These are phyloP conservation scores for Alloteropsis angusta DNA, from an alignment of 202 grass and related monocot genomes.

Conservation along the genomic window DNA sequence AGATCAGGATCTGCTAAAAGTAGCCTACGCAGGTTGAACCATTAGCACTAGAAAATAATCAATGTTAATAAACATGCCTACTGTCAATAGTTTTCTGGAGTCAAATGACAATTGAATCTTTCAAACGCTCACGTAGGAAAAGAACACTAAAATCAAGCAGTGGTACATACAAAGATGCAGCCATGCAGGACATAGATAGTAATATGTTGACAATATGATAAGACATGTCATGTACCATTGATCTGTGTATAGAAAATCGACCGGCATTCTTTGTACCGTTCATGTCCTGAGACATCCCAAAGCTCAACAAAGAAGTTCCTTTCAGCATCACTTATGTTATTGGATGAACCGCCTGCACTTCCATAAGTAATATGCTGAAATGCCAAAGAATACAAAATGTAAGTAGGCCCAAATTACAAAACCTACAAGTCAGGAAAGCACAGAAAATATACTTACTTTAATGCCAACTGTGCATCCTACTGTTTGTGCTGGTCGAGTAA, in stretches of 20 bases:
- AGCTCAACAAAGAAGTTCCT: conserved; percentile 92
- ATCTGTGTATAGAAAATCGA: conserved; percentile 88
- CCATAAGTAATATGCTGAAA: conserved; percentile 82
- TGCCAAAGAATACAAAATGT: conserved; percentile 27
- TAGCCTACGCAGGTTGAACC: not conserved
- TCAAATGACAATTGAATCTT: not conserved
- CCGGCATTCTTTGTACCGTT: conserved; percentile 76
- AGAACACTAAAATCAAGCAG: not conserved
- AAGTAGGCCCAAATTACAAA: conserved; percentile 26
- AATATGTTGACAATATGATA: not conserved
- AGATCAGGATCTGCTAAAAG: not conserved
- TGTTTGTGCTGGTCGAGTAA: conserved; percentile 66
- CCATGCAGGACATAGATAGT: not conserved
- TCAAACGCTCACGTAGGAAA: not conserved
- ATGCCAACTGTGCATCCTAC: conserved; percentile 62
- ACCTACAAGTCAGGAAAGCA: not conserved
- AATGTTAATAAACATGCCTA: not conserved
- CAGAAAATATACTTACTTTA: conserved; percentile 42
- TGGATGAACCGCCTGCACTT: conserved; percentile 64
- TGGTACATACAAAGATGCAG: not conserved
- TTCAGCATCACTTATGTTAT: conserved; percentile 59
- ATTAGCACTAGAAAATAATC: conserved; percentile 8
- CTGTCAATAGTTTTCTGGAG: not conserved
- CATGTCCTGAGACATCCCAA: conserved; percentile 94
- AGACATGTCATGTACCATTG: conserved; percentile 42